Percentiles rank a stretch among this genome's conserved stretches.
Conservation (phyloP, 768 basidiomycete species). For the Cantharellus cinnabarinus region DNA sequence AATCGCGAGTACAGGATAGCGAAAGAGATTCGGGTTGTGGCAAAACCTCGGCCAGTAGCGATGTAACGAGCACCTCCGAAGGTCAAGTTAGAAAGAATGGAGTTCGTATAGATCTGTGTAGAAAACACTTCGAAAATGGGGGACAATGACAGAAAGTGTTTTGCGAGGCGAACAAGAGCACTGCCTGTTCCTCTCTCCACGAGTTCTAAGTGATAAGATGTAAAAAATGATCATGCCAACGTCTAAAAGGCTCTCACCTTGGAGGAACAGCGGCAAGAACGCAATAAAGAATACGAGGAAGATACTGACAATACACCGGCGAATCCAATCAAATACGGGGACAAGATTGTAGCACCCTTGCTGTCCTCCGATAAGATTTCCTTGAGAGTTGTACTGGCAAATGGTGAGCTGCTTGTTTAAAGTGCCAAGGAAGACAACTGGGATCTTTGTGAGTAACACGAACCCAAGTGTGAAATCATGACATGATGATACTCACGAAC, state of each 20-base stretch:
- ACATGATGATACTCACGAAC: slow-evolving; percentile 37
- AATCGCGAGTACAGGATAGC: slow-evolving; percentile 93
- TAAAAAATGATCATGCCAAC: neutral
- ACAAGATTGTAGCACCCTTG: slow-evolving; percentile 84
- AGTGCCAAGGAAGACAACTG: slow-evolving; percentile 90
- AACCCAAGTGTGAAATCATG: neutral
- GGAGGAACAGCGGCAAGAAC: slow-evolving; percentile 84
- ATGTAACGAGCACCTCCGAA: slow-evolving; percentile 98
- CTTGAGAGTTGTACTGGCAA: slow-evolving; percentile 56
- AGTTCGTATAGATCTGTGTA: slow-evolving; percentile 95
- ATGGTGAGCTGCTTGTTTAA: slow-evolving; percentile 62
- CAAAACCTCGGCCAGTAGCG: slow-evolving; percentile 96
- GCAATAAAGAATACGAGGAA: slow-evolving; percentile 98
- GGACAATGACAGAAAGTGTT: slow-evolving; percentile 86
- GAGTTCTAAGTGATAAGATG: slow-evolving; percentile 37
- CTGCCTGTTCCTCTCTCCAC: slow-evolving; percentile 88
- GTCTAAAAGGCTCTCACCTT: slow-evolving; percentile 33
- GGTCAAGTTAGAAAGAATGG: slow-evolving; percentile 88
- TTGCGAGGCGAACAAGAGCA: slow-evolving; percentile 75
- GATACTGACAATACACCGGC: slow-evolving; percentile 90
- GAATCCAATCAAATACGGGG: slow-evolving; percentile 90
- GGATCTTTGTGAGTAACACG: neutral
- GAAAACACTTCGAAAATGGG: slow-evolving; percentile 96
- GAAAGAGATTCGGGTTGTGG: slow-evolving; percentile 87
- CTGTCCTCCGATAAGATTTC: slow-evolving; percentile 57